These are phyloP conservation scores for Pseudozyma hubeiensis DNA, from an alignment of 1,284 basidiomycete genomes.

Conservation along the genomic window DNA sequence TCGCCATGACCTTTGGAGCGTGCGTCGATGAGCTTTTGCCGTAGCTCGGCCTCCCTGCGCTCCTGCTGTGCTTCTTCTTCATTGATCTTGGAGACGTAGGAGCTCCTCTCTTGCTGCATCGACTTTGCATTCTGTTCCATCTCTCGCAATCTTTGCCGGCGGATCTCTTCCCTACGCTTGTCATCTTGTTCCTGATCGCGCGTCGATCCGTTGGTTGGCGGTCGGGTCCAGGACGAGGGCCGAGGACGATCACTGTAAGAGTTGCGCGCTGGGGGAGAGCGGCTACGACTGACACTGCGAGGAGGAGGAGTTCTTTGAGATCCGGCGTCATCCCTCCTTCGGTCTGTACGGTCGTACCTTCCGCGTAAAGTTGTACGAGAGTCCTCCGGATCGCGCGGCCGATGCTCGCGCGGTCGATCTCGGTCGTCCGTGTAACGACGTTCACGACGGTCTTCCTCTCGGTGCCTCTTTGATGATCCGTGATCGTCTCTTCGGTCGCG, in stretches of 20 bases:
- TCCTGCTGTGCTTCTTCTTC: constrained; percentile 50
- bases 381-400: constrained; percentile 35
- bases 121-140: constrained; percentile 81
- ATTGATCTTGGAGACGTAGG: constrained; percentile 52
- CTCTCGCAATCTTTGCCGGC: constrained; percentile 83
- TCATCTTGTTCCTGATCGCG: constrained; percentile 51
- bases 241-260: not conserved
- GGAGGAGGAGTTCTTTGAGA: constrained; percentile 41
- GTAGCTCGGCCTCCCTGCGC: constrained; percentile 51
- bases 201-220: constrained; percentile 30
- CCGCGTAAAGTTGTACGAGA: not conserved
- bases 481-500: constrained; percentile 32
- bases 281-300: constrained; percentile 19
- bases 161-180: constrained; percentile 72
- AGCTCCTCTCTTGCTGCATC: constrained; percentile 75
- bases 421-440: constrained; percentile 46
- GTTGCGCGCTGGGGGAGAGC: constrained; percentile 23
- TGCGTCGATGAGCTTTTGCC: constrained; percentile 45
- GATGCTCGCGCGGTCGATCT: constrained; percentile 24
- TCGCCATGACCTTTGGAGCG: constrained; percentile 38
- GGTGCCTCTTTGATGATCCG: constrained; percentile 17
- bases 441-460: constrained; percentile 54
- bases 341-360: not conserved
- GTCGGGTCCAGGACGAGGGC: not conserved
- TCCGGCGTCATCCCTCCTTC: constrained; percentile 9